These are phyloP conservation scores for Colletotrichum ledebouriae DNA, from an alignment of 2,329 filamentous ascomycete species.

Conservation along the genomic window DNA sequence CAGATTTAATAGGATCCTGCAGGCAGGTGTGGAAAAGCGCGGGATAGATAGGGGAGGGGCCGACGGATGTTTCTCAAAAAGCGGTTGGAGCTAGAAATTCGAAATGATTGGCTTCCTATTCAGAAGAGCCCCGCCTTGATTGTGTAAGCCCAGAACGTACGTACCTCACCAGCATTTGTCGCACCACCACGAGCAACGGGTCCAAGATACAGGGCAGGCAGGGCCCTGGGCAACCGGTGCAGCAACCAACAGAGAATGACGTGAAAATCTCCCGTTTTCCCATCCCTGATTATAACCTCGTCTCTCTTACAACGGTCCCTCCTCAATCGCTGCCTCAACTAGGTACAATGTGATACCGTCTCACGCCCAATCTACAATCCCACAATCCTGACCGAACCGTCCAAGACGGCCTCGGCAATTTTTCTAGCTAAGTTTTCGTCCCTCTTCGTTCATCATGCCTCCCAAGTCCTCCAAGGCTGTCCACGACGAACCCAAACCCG, in stretches of 20 bases:
- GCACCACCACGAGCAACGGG: no score
- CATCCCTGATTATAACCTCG: slow-evolving; percentile 1
- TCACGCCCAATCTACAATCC: slow-evolving; percentile 58
- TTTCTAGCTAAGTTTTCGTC: background rate
- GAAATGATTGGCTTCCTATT: background rate
- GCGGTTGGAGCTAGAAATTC: slow-evolving; percentile 10
- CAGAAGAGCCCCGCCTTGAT: no score
- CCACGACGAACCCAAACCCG: slow-evolving; percentile 60
- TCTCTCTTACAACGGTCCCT: slow-evolving; percentile 19
- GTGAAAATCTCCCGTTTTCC: slow-evolving; percentile 37
- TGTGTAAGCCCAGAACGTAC: no score
- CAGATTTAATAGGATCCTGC: no score
- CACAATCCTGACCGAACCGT: slow-evolving; percentile 60
- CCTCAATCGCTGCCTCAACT: slow-evolving; percentile 20
- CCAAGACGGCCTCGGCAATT: slow-evolving; percentile 19
- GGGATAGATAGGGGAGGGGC: no score
- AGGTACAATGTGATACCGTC: slow-evolving; percentile 33
- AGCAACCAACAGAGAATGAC: slow-evolving; percentile 41
- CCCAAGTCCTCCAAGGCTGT: slow-evolving; percentile 61
- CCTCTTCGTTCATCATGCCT: slow-evolving; percentile 53
- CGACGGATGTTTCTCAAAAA: no score
- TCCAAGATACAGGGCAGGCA: slow-evolving; percentile 9
- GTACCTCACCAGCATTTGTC: no score
- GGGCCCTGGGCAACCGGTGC: slow-evolving; percentile 35
- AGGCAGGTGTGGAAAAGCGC: no score